A percentile compares a stretch with the other conserved stretches of the same genome.
Conservation (phyloP, 306 rosid genomes). For the Quercus agrifolia region DNA sequence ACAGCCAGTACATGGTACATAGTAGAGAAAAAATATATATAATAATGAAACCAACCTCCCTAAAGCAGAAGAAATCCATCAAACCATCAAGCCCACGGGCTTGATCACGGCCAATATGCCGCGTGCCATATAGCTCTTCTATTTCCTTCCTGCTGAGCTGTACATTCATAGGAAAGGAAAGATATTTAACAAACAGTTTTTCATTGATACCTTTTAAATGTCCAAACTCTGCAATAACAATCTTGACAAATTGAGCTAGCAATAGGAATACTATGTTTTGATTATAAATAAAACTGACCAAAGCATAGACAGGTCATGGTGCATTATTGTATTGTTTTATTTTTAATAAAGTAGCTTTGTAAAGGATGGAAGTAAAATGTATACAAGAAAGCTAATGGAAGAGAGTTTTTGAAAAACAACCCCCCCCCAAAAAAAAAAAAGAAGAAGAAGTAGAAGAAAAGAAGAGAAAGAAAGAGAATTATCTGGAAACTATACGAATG, state of each 20-base stretch:
- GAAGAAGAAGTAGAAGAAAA: too few species aligned
- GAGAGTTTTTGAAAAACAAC: too few species aligned
- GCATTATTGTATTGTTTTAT: too few species aligned
- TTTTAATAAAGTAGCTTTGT: too few species aligned
- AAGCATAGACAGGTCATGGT: not conserved
- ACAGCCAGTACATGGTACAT: not conserved
- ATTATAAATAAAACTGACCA: not conserved
- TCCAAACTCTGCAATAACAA: constrained; percentile 9
- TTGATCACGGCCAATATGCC: constrained; percentile 92
- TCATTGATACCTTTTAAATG: not conserved
- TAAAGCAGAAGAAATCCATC: constrained; percentile 98
- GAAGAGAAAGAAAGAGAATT: too few species aligned
- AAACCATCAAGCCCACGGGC: constrained; percentile 81
- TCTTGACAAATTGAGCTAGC: constrained; percentile 4
- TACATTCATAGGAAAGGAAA: constrained; percentile 9
- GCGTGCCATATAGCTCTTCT: constrained; percentile 68
- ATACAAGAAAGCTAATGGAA: too few species aligned
- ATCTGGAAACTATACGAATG: too few species aligned
- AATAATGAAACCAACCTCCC: constrained; percentile 62
- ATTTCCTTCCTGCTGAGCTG: constrained; percentile 70
- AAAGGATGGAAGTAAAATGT: too few species aligned
- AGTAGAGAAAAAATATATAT: not conserved
- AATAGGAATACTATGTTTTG: not conserved
- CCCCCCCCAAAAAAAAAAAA: too few species aligned
- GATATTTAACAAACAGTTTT: not conserved